Percentiles rank a stretch among this genome's conserved stretches.
Conservation (phyloP, 352 stramenopile species). For the Saprolegnia parasitica region DNA sequence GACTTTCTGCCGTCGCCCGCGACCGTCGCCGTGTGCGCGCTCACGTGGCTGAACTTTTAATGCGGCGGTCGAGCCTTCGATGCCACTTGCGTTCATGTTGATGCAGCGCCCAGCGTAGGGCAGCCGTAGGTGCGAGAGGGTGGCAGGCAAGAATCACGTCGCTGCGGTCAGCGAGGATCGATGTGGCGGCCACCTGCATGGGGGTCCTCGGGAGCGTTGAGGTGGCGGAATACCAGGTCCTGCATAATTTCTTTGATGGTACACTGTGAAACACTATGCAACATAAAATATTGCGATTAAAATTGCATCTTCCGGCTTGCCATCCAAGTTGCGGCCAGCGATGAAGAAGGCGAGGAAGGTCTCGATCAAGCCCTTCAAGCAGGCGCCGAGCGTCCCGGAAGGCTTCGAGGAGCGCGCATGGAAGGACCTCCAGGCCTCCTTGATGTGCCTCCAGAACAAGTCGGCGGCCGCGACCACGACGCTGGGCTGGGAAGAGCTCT, state of each 20-base stretch:
- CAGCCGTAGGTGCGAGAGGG: no score
- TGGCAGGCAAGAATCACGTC: no score
- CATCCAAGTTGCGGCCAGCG: not conserved
- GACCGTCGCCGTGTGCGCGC: constrained; percentile 54
- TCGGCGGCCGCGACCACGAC: constrained; percentile 51
- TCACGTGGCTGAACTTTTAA: constrained; percentile 61
- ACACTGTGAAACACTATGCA: not conserved
- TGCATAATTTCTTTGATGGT: not conserved
- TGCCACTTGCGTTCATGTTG: no score
- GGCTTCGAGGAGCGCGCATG: constrained; percentile 77
- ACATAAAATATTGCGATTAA: not conserved
- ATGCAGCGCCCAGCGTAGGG: no score
- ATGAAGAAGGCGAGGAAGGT: constrained; percentile 60
- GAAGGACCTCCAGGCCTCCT: constrained; percentile 57
- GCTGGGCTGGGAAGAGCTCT: constrained; percentile 64
- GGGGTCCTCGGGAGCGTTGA: no score
- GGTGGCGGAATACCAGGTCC: no score
- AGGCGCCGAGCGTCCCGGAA: constrained; percentile 64
- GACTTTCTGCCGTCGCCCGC: constrained; percentile 80
- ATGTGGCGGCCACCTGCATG: no score
- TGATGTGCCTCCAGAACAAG: constrained; percentile 63
- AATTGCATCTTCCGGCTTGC: not conserved
- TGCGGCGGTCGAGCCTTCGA: no score
- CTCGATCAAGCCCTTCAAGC: constrained; percentile 82
- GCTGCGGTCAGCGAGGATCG: no score